Base-by-base conservation (phyloP, 345 rosid genomes). In the Pistacia atlantica region DNA sequence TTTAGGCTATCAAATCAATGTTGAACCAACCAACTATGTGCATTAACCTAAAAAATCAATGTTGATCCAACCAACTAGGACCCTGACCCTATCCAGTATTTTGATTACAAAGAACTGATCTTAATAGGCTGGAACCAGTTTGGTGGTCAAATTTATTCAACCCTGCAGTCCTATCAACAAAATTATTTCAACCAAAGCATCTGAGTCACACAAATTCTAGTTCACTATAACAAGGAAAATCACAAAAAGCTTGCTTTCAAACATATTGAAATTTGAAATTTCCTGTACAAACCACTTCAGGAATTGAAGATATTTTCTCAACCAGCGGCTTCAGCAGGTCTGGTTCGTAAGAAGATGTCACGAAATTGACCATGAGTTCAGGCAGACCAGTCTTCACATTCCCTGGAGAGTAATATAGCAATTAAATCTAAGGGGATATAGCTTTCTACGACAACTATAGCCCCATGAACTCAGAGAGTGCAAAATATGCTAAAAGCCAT, bases 301-400 rank as follows among this genome's bases (percentile, higher is more conserved):
- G 91, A 82, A 93, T 85, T 71, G 86, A 79, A 56, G 94, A 84
- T 75, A 90, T 85, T 86, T 85, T 89, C 82, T 90, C 95, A 67
- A 92, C 89, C n/a, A 95, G 71, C 33, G 96, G 91, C 84, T 87
- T 86, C 89, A 95, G 89, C 84, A 93, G 84, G 84, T 90, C 96
- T 57, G 98, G 97, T 80, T 89, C 80, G 86, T 90, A 89, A 49
- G 90, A 89, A 3, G 98, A 90, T 48, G 98, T 95, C 80, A 95
- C 97, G 83, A 95, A 92, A 77, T 93, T 95, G 80, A 93, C 98
- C 98, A 95, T 95, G 52, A 95, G 88, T 76, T 95, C 92, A 51
- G 81, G 91, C 49, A 77, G 73, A 79, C 93, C 88, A 76, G 92
- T 87, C 79, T 81, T 81, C 74, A 83, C 75, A 82, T 91, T 91